Evolutionary conservation across 331 rosid genomes (phyloP).

Genomic region (Quercus lobata): DNA sequence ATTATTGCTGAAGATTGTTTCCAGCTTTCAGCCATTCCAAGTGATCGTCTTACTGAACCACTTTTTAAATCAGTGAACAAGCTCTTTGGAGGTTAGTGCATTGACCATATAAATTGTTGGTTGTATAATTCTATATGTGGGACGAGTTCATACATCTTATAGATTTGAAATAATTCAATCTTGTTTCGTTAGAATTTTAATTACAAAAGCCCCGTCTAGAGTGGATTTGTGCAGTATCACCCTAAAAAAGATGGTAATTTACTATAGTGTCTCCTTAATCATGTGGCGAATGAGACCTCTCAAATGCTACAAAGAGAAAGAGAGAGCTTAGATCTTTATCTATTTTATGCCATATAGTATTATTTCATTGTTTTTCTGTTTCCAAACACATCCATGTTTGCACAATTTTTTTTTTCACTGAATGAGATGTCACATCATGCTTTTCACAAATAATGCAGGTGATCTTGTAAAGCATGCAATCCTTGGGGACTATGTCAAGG

Average conservation of each 20-base stretch:
- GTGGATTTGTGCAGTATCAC: no score
- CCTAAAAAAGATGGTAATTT: no score
- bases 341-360: no score
- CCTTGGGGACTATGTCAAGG: constrained; percentile 64
- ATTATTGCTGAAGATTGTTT: constrained; percentile 90
- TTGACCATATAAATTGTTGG: constrained; percentile 3
- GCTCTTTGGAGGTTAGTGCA: constrained; percentile 67
- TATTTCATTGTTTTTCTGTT: no score
- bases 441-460: constrained; percentile 34
- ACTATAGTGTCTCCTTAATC: no score
- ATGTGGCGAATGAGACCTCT: no score
- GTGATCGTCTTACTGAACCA: constrained; percentile 25
- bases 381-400: no score
- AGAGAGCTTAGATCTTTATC: no score
- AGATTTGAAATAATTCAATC: background rate
- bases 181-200: no score
- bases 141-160: background rate
- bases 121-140: background rate
- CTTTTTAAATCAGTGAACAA: constrained; percentile 51
- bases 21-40: constrained; percentile 63
- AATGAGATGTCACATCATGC: constrained; percentile 6
- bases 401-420: constrained; percentile 1
- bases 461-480: constrained; percentile 51
- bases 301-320: no score
- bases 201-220: background rate